These are phyloP conservation scores for Kodamaea alishanica DNA, from an alignment of 1,139 yeast species.

Conservation along the genomic window DNA sequence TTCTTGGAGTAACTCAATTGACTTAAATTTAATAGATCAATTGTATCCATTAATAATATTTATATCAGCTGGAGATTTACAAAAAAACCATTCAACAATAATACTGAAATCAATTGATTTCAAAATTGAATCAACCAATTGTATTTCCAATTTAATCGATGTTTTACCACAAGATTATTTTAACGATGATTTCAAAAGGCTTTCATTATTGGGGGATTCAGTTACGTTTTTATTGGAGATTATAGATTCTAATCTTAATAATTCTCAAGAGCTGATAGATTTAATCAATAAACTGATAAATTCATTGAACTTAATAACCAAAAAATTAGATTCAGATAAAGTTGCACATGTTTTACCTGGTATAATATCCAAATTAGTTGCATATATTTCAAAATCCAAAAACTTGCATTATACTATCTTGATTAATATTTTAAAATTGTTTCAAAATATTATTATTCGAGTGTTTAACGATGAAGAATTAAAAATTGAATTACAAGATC, in stretches of 20 bases:
- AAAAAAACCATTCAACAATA: constrained; percentile 1
- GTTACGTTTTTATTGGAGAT: constrained; percentile 23
- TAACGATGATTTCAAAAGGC: constrained; percentile 15
- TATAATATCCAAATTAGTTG: constrained; percentile 30
- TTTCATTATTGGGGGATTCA: constrained; percentile 27
- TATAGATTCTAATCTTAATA: constrained; percentile 9
- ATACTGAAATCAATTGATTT: constrained; percentile 16
- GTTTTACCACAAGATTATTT: constrained; percentile 24
- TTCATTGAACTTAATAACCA: constrained; percentile 15
- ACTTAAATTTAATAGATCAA: constrained; percentile 31
- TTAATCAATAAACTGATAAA: constrained; percentile 12
- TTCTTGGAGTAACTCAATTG: constrained; percentile 32
- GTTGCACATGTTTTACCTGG: constrained; percentile 43
- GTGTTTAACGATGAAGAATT: constrained; percentile 28
- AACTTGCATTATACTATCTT: constrained; percentile 26
- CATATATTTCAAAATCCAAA: constrained; percentile 22
- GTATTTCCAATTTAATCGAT: constrained; percentile 17
- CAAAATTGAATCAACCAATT: constrained; percentile 17
- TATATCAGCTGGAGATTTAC: constrained; percentile 17
- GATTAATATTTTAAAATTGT: constrained; percentile 20
- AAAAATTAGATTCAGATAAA: constrained; percentile 26
- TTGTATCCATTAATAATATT: constrained; percentile 33
- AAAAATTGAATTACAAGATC: constrained; percentile 2
- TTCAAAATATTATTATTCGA: constrained; percentile 20
- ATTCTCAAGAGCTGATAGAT: constrained; percentile 20